These are phyloP conservation scores for Microbotryum lychnidis-dioicae DNA, from an alignment of 1,284 basidiomycete genomes.

Conservation along the genomic window DNA sequence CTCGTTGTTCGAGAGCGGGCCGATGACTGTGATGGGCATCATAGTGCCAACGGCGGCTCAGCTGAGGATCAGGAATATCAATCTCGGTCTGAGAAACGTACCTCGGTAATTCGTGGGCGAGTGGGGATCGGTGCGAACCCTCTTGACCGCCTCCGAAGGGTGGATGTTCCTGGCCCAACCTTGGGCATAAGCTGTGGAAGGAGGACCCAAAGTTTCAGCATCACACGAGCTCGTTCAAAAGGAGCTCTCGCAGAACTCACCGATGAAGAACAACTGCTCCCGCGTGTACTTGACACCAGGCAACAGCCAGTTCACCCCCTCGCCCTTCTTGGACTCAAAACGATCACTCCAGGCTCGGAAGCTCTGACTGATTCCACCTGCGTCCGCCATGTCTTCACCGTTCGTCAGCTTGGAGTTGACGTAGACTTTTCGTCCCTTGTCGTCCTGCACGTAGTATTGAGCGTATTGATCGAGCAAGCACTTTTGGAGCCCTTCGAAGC, in stretches of 20 bases:
- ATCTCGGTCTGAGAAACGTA: not conserved
- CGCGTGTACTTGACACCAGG: conserved; percentile 38
- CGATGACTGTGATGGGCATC: conserved; percentile 18
- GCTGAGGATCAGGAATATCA: too few species aligned
- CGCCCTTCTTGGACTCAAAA: conserved; percentile 29
- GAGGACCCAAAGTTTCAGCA: conserved; percentile 81
- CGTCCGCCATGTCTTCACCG: conserved; percentile 62
- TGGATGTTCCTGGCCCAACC: conserved; percentile 68
- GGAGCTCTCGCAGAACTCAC: conserved; percentile 8
- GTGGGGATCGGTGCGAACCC: conserved; percentile 73
- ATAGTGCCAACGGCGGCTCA: not conserved
- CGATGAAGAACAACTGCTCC: conserved; percentile 42
- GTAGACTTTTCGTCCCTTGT: conserved; percentile 28
- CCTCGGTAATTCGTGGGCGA: conserved; percentile 51
- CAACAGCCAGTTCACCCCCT: conserved; percentile 35
- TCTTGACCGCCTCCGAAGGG: conserved; percentile 60
- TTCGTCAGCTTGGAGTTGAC: conserved; percentile 50
- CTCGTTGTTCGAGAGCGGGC: conserved; percentile 33
- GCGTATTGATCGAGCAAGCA: conserved; percentile 88
- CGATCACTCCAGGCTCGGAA: conserved; percentile 40
- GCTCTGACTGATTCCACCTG: conserved; percentile 41
- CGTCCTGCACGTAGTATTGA: conserved; percentile 34
- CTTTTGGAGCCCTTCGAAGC: conserved; percentile 71
- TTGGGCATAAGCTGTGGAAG: conserved; percentile 69
- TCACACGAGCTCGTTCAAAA: conserved; percentile 55